Evolutionary conservation across 805 yeast species (phyloP).

Genomic region (Kodamaea kaohsiungensis): DNA sequence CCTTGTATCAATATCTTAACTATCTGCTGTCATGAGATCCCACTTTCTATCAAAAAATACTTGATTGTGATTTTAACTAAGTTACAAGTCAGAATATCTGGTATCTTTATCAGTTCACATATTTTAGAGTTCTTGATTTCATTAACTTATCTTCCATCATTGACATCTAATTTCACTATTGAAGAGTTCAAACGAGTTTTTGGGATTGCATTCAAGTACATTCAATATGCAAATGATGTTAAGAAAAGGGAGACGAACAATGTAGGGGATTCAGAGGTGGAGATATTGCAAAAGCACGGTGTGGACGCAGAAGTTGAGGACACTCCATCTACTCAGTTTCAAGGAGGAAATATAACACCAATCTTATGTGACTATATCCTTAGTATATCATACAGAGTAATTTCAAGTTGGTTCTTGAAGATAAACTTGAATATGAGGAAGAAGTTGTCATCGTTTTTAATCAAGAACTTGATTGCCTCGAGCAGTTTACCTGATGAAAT

Average conservation of each 20-base stretch:
- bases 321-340: conserved; percentile 51
- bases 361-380: conserved; percentile 60
- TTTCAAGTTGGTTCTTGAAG: conserved; percentile 71
- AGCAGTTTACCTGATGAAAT: conserved; percentile 11
- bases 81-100: conserved; percentile 73
- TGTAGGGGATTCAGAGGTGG: conserved; percentile 11
- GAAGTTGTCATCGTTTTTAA: conserved; percentile 60
- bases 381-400: conserved; percentile 65
- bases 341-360: conserved; percentile 42
- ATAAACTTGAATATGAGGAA: conserved; percentile 60
- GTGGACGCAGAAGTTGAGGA: conserved; percentile 53
- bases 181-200: conserved; percentile 81
- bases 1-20: conserved; percentile 77
- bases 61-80: conserved; percentile 68
- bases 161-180: conserved; percentile 69
- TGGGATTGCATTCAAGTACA: conserved; percentile 79
- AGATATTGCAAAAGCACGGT: conserved; percentile 36
- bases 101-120: conserved; percentile 67
- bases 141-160: conserved; percentile 61
- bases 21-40: conserved; percentile 79
- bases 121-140: conserved; percentile 74
- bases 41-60: conserved; percentile 67
- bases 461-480: conserved; percentile 48
- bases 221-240: conserved; percentile 66
- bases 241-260: conserved; percentile 25